phyloP scores from a whole-genome alignment of 2,329 filamentous ascomycete species.

The Aspergillus floridensis region DNA sequence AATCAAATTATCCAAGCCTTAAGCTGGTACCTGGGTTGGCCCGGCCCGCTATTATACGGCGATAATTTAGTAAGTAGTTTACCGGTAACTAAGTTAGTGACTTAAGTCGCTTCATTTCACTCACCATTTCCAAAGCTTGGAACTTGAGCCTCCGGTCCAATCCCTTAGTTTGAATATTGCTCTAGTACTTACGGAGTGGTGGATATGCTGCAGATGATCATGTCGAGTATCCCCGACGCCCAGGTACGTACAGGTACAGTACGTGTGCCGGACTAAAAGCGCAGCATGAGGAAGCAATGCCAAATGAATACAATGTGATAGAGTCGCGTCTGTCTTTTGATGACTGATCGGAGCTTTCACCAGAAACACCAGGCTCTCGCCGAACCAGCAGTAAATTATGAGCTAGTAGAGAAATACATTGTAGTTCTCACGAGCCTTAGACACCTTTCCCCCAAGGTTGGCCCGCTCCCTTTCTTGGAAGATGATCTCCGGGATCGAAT shows the following conservation, averaged over 20 bases:
- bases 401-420: not conserved
- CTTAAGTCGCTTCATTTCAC: too few species aligned
- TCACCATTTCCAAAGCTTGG: too few species aligned
- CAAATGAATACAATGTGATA: too few species aligned
- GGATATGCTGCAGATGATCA: not conserved
- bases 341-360: not conserved
- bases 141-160: too few species aligned
- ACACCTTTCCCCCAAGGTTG: constrained; percentile 6
- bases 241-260: too few species aligned
- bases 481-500: constrained; percentile 14
- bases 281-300: too few species aligned
- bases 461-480: constrained; percentile 3
- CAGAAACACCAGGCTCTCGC: not conserved
- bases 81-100: too few species aligned
- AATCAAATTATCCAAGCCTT: too few species aligned
- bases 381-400: not conserved
- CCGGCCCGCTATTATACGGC: too few species aligned
- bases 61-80: too few species aligned
- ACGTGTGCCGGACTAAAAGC: too few species aligned
- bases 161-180: not conserved
- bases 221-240: not conserved
- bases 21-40: too few species aligned
- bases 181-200: not conserved
- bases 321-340: not conserved
- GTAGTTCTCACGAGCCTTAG: not conserved